Evolutionary conservation across 2,329 filamentous ascomycete genomes (phyloP).

Genomic region (Gremmenia infestans): DNA sequence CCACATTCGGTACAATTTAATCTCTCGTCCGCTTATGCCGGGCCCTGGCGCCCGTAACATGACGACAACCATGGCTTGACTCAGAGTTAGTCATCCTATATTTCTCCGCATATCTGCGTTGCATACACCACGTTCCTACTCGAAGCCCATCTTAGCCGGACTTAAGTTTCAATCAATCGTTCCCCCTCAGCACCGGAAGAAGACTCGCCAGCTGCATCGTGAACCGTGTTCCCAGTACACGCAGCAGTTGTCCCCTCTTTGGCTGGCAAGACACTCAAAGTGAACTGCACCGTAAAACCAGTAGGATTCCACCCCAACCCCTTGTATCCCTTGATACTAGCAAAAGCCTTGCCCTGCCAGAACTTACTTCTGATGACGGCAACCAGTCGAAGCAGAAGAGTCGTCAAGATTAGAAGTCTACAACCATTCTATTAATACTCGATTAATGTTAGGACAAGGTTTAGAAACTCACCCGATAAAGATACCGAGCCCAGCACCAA

Average conservation of each 20-base stretch:
- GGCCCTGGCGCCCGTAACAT: too few relatives aligned
- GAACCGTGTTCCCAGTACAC: neutral
- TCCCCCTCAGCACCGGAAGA: neutral
- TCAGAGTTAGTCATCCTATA: too few relatives aligned
- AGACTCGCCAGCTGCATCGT: neutral
- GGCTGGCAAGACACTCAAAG: neutral
- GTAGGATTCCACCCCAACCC: neutral
- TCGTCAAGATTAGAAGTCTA: neutral
- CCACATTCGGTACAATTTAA: too few relatives aligned
- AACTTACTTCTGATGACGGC: neutral
- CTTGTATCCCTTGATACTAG: neutral
- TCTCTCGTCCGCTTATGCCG: too few relatives aligned
- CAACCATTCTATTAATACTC: neutral
- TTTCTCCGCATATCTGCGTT: too few relatives aligned
- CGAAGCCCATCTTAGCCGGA: neutral
- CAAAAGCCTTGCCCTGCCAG: neutral
- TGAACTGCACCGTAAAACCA: neutral
- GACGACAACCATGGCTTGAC: too few relatives aligned
- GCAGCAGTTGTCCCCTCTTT: neutral
- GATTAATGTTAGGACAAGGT: neutral
- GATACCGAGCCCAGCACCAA: slow-evolving; percentile 4
- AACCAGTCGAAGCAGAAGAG: neutral
- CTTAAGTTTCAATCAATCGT: neutral
- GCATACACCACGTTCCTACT: neutral
- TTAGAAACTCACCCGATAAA: slow-evolving; percentile 9